These are phyloP conservation scores for Marasmius tenuissimus DNA, from an alignment of 1,284 basidiomycete species.

Conservation along the genomic window DNA sequence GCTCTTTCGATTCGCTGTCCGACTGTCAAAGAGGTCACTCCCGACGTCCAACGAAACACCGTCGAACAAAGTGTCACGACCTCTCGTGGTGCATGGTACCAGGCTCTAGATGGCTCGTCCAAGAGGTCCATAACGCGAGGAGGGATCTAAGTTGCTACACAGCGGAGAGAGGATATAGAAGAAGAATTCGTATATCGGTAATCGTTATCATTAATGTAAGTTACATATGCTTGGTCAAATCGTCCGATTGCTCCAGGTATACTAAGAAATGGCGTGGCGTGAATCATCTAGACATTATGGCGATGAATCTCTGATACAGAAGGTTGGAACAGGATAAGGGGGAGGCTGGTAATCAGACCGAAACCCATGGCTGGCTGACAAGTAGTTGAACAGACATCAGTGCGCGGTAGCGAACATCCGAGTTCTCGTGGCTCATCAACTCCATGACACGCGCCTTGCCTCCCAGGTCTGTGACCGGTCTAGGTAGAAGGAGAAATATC, in stretches of 20 bases:
- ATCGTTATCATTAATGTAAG: conserved; percentile 1
- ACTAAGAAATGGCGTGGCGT: neutral
- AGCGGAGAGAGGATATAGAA: neutral
- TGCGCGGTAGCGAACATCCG: conserved; percentile 91
- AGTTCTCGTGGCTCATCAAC: conserved; percentile 86
- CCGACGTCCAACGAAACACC: no score
- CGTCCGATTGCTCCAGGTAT: neutral
- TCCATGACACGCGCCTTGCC: conserved; percentile 94
- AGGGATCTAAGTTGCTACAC: no score
- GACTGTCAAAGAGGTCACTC: no score
- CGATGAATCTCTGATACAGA: neutral
- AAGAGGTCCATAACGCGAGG: no score
- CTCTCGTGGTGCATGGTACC: no score
- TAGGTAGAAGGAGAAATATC: conserved; percentile 28
- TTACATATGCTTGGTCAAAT: neutral
- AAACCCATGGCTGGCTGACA: conserved; percentile 77
- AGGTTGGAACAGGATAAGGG: neutral
- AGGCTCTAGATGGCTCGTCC: no score
- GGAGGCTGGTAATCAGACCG: conserved; percentile 19
- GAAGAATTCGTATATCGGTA: neutral
- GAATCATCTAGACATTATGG: neutral
- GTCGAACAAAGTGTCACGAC: no score
- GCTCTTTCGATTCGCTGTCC: no score
- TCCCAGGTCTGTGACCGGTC: conserved; percentile 79
- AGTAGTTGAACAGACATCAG: conserved; percentile 82